Evolutionary conservation across 164 flowering plant species (phyloP), one percentile per base, ranked within the genome.

Genomic region (Aristolochia fimbriata): DNA sequence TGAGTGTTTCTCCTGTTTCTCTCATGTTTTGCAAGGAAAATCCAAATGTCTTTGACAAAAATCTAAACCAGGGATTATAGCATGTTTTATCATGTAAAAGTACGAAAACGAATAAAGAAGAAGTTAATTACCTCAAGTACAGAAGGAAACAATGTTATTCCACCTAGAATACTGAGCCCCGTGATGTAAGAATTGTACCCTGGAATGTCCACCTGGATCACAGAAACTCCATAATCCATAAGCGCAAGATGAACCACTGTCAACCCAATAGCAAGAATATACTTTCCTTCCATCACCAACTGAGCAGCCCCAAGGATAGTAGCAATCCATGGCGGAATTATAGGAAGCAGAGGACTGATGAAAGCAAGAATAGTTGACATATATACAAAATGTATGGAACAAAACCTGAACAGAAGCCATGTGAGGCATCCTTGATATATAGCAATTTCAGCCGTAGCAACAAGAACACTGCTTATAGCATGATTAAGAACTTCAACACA

Each of bases 131-230:
- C 99, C 97, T 94, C 99, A 45, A 91, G 24, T 51, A 93, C 93
- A 62, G 96, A 88, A 19, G 91, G 82, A 73, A 86, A 94, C 83
- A 94, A 74, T 59, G 97, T 82, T 93, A 94, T 83, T 47, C 99
- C 99, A 61, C 97, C 99, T 62, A 94, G 74, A 59, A 94, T 91
- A 75, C 99, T 94, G 27, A 94, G 92, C 13, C 93, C 99, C 0
- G 96, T 94, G 30, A 94, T 88, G 69, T 90, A 94, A 3, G 78
- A 77, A 67, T 74, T 90, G 45, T 88, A 72, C 37, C 96, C 95
- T 25, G 97, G 96, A 57, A 87, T 73, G 56, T 82, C 91, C 68
- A 81, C 97, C 60, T 77, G 99, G 65, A 94, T 94, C 65, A 83
- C 90, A 9, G 85, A 66, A 47, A 82, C 73, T 0, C 97, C 96